These are phyloP conservation scores for Arachis stenosperma DNA, from an alignment of 306 rosid species.

Conservation along the genomic window DNA sequence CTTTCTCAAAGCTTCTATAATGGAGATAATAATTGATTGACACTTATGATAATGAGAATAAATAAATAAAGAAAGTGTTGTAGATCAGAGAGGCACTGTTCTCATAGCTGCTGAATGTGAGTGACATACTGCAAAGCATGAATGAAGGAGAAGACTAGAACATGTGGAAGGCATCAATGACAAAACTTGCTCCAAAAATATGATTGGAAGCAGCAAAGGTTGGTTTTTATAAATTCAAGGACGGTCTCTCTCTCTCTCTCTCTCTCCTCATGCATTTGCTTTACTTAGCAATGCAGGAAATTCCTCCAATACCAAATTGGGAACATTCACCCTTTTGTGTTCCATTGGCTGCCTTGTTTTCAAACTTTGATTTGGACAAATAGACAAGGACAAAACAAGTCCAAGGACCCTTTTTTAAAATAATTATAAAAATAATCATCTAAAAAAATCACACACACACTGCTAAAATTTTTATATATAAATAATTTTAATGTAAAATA, in stretches of 20 bases:
- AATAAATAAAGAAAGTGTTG: background rate
- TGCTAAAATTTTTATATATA: no score
- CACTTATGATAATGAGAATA: background rate
- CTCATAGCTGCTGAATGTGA: background rate
- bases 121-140: background rate
- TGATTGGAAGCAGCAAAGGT: slow-evolving; percentile 31
- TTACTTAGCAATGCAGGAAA: slow-evolving; percentile 36
- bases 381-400: background rate
- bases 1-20: background rate
- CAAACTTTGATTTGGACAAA: background rate
- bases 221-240: slow-evolving; percentile 40
- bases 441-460: no score
- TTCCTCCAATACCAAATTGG: slow-evolving; percentile 37
- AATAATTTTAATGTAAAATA: no score
- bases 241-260: background rate
- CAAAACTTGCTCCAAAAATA: background rate
- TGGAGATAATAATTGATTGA: slow-evolving; percentile 31
- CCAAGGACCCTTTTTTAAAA: no score
- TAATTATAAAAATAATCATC: no score
- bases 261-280: background rate
- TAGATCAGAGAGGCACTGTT: background rate
- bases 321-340: slow-evolving; percentile 21
- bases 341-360: slow-evolving; percentile 14
- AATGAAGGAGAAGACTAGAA: background rate
- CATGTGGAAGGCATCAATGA: slow-evolving; percentile 1